Percentiles rank a stretch among this genome's conserved stretches.
Evolutionary conservation across 352 stramenopile genomes (phyloP).

Genomic region (Phytophthora megakarya): DNA sequence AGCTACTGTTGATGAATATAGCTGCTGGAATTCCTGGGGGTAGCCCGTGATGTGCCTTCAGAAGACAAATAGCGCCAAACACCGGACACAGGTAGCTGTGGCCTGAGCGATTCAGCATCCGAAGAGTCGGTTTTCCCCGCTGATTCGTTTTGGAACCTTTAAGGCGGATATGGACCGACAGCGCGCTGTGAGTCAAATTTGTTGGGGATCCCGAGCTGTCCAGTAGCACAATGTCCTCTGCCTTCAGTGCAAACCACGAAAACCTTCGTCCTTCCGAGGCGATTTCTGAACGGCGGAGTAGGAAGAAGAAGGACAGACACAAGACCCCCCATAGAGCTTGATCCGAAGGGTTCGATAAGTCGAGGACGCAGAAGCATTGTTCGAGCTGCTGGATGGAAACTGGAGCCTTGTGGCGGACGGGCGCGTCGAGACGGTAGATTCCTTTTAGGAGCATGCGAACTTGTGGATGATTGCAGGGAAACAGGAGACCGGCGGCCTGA

Average conservation of each 20-base stretch:
- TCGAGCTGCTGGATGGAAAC: not conserved
- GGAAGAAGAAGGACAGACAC: constrained; percentile 27
- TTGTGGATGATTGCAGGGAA: constrained; percentile 11
- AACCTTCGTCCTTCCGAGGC: constrained; percentile 3
- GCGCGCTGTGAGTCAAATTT: too few relatives aligned
- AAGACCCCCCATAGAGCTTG: constrained; percentile 17
- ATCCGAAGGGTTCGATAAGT: constrained; percentile 2
- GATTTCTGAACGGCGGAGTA: constrained; percentile 11
- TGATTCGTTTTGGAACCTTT: too few relatives aligned
- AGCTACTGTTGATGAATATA: too few relatives aligned
- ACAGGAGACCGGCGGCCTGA: not conserved
- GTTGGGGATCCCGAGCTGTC: too few relatives aligned
- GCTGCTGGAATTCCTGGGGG: too few relatives aligned
- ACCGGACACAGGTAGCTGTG: too few relatives aligned
- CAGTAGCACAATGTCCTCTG: not conserved
- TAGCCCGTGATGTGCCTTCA: too few relatives aligned
- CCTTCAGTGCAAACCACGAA: constrained; percentile 8
- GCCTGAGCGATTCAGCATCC: too few relatives aligned
- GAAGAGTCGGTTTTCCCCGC: too few relatives aligned
- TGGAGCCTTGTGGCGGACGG: not conserved
- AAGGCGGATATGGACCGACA: too few relatives aligned
- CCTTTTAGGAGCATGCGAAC: constrained; percentile 8
- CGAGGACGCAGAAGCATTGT: not conserved
- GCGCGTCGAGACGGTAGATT: constrained; percentile 13
- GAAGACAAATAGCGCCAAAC: too few relatives aligned